Base-by-base conservation (phyloP, 73 alveolate species). In the Uronychia setigera region DNA sequence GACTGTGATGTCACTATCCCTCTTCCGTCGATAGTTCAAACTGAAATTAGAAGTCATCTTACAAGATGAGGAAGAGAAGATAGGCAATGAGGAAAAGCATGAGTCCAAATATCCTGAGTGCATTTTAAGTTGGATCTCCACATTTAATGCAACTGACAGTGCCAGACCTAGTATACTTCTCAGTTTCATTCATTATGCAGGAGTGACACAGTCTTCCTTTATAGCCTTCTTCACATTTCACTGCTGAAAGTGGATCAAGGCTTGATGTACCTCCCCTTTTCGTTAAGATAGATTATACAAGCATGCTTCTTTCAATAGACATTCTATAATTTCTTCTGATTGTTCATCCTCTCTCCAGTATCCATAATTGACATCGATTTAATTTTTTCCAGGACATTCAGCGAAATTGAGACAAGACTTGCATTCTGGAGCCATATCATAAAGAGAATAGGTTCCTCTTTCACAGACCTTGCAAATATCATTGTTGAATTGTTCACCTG, bases 151-250 rank as follows among this genome's bases (percentile, higher is more conserved):
- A 76, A 1, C 59, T 1, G 31, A 28, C 58, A 28, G 25, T 76
- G 26, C 81, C 81, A 5, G 32, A 28, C 27, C 81, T 1, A 5
- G 81, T 29, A 27, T 29, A 76, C 59, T 76, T 26, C 9, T 28
- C 59, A 1, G 25, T 76, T 5, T 76, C 81, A 31, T 26, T 76
- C 81, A 76, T 76, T 30, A 76, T 29, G 59, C 81, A 76, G 25
- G 28, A 28, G 31, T 76, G 81, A 31, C 81, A 76, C 29, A 76
- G 81, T 1, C 28, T 26, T 5, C 81, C 81, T 1, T 25, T 28
- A 32, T 76, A 76, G 29, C 81, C 81, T 5, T 31, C 59, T 29
- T 28, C 25, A 30, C 81, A 76, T 5, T 26, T 76, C 9, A 9
- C 81, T 29, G 26, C 29, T 9, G 46, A 9, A 11, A 13, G 58